Base-by-base conservation (phyloP, 78 protist genomes). In the Salpingoeca rosetta region DNA sequence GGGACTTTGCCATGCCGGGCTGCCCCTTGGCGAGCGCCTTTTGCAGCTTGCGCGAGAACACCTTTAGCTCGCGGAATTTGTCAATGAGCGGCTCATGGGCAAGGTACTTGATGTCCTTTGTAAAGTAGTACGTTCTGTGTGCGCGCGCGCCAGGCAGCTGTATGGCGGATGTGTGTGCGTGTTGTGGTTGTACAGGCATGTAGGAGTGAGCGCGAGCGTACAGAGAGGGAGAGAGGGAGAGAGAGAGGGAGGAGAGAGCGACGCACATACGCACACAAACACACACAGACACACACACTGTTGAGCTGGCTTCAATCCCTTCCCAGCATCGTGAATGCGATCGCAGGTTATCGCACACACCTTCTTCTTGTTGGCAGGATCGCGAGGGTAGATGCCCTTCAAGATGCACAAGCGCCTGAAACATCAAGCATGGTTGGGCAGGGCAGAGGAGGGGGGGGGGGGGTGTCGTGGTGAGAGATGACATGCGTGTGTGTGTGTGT, bases 331-430 rank as follows among this genome's bases (percentile, higher is more conserved):
- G n/a, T 10, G 36, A 12, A 25, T 1, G 75, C 24, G 37, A 7
- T 22, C 37, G 37, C 75, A 65, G 24, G n/a, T 1, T 1, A 22
- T 7, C 37, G 35, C 7, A 3, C 87, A 94, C 85, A 94, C 92
- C 75, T 89, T 88, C 80, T 89, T 85, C 87, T 88, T 92, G 89
- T 96, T 93, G 83, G 72, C 81, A 51, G 98, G 98, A 42, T 93
- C 97, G 35, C 98, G 92, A 56, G 99, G 99, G 81, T 90, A 97
- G 85, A 98, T 90, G 42, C 99, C 99, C 91, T 98, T 98, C 65
- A 98, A 90, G 72, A 98, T 97, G 93, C 98, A 96, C 65, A 98
- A 88, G 41, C 95, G 92, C 27, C 97, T 93, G 78, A 7, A 38
- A 73, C 0, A 3, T 1, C 86, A 35, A 3, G 56, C 75, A 35